These are phyloP conservation scores for Coprinopsis sp. DNA, from an alignment of 768 basidiomycete species.

Conservation along the genomic window DNA sequence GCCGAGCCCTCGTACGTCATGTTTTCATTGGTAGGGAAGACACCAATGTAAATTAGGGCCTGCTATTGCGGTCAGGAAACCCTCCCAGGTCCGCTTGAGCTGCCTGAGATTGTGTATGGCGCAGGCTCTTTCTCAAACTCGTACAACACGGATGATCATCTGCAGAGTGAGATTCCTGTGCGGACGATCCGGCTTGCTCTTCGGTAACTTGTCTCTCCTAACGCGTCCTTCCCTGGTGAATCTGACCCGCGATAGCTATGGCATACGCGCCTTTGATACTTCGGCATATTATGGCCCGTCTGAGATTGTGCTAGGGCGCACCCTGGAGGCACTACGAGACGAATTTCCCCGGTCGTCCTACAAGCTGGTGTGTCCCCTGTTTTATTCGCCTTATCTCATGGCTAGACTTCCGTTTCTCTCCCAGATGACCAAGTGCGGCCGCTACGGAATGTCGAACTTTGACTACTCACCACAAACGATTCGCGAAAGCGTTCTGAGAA, in stretches of 20 bases:
- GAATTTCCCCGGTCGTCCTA: conserved; percentile 81
- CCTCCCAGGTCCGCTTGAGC: conserved; percentile 29
- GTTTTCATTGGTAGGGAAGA: too few species aligned
- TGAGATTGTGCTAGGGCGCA: conserved; percentile 70
- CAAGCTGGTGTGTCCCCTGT: conserved; percentile 47
- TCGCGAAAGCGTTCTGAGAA: conserved; percentile 60
- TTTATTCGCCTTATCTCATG: neutral
- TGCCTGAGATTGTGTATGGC: conserved; percentile 61
- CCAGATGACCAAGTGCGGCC: conserved; percentile 85
- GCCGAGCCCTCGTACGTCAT: conserved; percentile 32
- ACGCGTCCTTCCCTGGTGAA: too few species aligned
- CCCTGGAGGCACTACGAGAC: conserved; percentile 48
- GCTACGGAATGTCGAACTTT: conserved; percentile 63
- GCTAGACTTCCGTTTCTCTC: neutral
- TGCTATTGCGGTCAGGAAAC: conserved; percentile 22
- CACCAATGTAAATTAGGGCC: too few species aligned
- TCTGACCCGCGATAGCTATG: too few species aligned
- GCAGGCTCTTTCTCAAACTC: conserved; percentile 63
- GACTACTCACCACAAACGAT: conserved; percentile 71
- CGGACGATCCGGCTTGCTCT: conserved; percentile 71
- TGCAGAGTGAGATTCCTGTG: conserved; percentile 53
- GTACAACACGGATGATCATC: conserved; percentile 60
- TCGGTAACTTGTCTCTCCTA: conserved; percentile 40
- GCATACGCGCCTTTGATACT: conserved; percentile 79
- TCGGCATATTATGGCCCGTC: conserved; percentile 77